These are phyloP conservation scores for Annulohypoxylon maeteangense DNA, from an alignment of 495 filamentous ascomycete species.

Conservation along the genomic window DNA sequence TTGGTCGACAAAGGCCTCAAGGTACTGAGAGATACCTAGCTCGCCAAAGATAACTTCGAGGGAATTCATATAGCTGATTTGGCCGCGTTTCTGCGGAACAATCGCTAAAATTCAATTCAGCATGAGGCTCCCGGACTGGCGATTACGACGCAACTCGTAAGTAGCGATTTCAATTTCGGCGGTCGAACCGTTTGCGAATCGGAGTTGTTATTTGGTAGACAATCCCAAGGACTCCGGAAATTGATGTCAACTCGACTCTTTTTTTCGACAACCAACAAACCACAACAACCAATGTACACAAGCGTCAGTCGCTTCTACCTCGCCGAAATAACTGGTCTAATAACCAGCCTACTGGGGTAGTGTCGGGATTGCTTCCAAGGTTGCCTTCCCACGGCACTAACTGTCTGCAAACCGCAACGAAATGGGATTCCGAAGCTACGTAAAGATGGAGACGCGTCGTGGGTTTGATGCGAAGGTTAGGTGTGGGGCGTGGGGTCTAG, in stretches of 20 bases:
- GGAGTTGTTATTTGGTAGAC: conserved; percentile 16
- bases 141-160: conserved; percentile 8
- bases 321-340: conserved; percentile 44
- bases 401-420: conserved; percentile 17
- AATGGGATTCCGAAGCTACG: conserved; percentile 22
- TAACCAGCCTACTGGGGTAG: conserved; percentile 41
- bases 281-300: conserved; percentile 23
- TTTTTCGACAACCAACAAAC: conserved; percentile 5
- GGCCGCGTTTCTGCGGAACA: conserved; percentile 44
- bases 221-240: conserved; percentile 1
- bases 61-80: conserved; percentile 50
- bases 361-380: conserved; percentile 12
- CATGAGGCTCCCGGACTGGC: conserved; percentile 28
- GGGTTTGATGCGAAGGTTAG: conserved; percentile 28
- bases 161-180: conserved; percentile 3
- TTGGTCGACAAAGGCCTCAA: conserved; percentile 73
- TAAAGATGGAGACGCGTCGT: conserved; percentile 41
- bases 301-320: conserved; percentile 20
- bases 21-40: conserved; percentile 78
- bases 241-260: conserved; percentile 6
- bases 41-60: conserved; percentile 71
- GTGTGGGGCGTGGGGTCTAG: conserved; percentile 46
- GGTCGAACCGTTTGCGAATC: background rate
- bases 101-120: conserved; percentile 33
- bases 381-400: conserved; percentile 10